Evolutionary conservation across 75 land plant species (phyloP).

Genomic region (Cupressus sempervirens): DNA sequence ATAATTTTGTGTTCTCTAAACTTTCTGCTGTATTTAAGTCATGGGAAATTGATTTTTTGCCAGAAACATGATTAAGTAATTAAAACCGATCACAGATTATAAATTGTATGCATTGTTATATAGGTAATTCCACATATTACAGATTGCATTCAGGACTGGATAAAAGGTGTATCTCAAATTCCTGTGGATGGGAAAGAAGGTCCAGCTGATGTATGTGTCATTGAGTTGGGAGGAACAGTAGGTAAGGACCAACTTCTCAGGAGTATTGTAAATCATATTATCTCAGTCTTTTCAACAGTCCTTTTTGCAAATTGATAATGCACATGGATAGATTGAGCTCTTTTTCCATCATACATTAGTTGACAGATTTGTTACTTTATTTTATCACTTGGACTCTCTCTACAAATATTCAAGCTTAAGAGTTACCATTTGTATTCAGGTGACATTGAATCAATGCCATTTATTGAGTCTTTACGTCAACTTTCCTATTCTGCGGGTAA

Average conservation of each 20-base stretch:
- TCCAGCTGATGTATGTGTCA: conserved; percentile 62
- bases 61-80: background rate
- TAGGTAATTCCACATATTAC: conserved; percentile 64
- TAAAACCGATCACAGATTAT: background rate
- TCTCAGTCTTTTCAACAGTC: background rate
- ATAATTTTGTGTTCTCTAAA: conserved; percentile 5
- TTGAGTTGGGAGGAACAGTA: conserved; percentile 63
- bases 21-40: background rate
- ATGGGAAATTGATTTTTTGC: background rate
- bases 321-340: background rate
- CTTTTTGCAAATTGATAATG: background rate
- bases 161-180: conserved; percentile 36
- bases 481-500: conserved; percentile 58
- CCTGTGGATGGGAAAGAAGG: conserved; percentile 58
- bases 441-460: conserved; percentile 98
- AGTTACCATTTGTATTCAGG: conserved; percentile 36
- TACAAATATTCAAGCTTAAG: background rate
- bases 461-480: conserved; percentile 84
- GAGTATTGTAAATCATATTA: background rate
- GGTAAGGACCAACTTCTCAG: conserved; percentile 21
- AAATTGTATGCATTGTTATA: background rate
- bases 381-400: background rate
- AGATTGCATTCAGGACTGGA: conserved; percentile 54
- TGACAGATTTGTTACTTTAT: background rate
- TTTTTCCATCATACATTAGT: background rate